Conservation (phyloP, 352 stramenopile genomes). For the Thraustochytrium striatum region DNA sequence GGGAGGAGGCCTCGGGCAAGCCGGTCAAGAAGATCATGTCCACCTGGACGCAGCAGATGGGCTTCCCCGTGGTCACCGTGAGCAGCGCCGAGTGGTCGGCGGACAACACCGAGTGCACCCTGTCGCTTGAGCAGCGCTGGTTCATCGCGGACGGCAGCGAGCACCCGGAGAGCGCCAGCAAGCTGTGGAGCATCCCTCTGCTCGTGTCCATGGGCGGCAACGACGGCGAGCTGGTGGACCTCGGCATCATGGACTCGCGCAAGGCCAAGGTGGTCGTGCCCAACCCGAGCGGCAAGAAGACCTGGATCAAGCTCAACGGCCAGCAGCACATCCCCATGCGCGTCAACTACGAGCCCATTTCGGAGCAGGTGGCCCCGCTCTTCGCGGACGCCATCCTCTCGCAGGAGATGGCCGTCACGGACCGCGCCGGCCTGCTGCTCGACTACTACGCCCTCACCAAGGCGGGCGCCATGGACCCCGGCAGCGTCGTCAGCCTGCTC, state of each 20-base stretch:
- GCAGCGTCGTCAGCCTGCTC: slow-evolving; percentile 65
- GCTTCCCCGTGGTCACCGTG: slow-evolving; percentile 83
- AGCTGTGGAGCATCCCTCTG: slow-evolving; percentile 78
- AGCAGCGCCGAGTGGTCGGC: slow-evolving; percentile 56
- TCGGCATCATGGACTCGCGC: slow-evolving; percentile 72
- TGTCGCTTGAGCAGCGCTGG: slow-evolving; percentile 78
- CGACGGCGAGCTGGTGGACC: slow-evolving; percentile 58
- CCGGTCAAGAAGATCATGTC: slow-evolving; percentile 58
- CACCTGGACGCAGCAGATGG: slow-evolving; percentile 88
- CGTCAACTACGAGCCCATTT: slow-evolving; percentile 72
- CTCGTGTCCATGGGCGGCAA: slow-evolving; percentile 62
- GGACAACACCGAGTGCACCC: slow-evolving; percentile 58
- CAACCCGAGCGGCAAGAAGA: slow-evolving; percentile 47
- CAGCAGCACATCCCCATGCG: slow-evolving; percentile 87
- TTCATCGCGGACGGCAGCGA: slow-evolving; percentile 82
- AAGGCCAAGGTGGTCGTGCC: slow-evolving; percentile 61
- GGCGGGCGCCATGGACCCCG: slow-evolving; percentile 64
- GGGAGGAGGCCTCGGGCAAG: slow-evolving; percentile 80
- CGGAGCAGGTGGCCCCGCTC: slow-evolving; percentile 71
- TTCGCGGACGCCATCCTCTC: slow-evolving; percentile 62
- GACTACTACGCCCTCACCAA: slow-evolving; percentile 87
- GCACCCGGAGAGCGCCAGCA: slow-evolving; percentile 62
- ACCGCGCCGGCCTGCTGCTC: slow-evolving; percentile 83
- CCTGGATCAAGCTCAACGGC: slow-evolving; percentile 92
- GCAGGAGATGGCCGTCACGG: slow-evolving; percentile 67